Conservation (phyloP, 371 early-diverging fungal genomes). For the Apophysomyces variabilis region DNA sequence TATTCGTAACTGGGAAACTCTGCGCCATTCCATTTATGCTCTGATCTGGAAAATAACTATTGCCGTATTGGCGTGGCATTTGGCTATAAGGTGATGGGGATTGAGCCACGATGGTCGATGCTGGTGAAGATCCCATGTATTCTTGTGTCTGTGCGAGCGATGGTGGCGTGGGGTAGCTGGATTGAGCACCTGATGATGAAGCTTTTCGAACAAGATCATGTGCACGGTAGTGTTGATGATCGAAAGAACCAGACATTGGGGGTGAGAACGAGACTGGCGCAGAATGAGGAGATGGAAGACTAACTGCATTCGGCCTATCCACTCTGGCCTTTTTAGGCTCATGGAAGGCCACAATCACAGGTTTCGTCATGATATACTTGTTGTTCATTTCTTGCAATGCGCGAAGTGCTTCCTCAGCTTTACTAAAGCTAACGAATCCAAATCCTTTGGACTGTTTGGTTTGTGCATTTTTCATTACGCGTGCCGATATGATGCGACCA, state of each 20-base stretch:
- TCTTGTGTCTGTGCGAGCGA: background rate
- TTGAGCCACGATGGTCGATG: background rate
- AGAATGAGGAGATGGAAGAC: background rate
- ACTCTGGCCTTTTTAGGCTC: constrained; percentile 50
- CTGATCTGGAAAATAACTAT: constrained; percentile 4
- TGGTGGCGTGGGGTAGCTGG: constrained; percentile 1
- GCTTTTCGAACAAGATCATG: background rate
- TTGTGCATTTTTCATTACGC: constrained; percentile 51
- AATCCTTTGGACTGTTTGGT: constrained; percentile 54
- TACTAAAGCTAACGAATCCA: constrained; percentile 53
- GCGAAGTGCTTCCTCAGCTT: constrained; percentile 42
- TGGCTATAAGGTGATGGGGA: background rate
- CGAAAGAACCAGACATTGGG: background rate
- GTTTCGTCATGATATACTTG: constrained; percentile 37
- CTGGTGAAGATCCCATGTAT: constrained; percentile 4
- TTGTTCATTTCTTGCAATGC: constrained; percentile 48
- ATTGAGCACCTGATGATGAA: background rate
- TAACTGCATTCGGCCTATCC: constrained; percentile 3
- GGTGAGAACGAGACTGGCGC: constrained; percentile 7
- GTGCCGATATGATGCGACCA: constrained; percentile 57
- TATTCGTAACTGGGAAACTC: background rate
- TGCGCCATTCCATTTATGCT: background rate
- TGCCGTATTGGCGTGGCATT: background rate
- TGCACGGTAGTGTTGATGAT: background rate
- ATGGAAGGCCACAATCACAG: constrained; percentile 50